A percentile compares a stretch with the other conserved stretches of the same genome.
These are phyloP conservation scores for Coemansia sp. DNA, from an alignment of 192 early-diverging fungal species.

Conservation along the genomic window DNA sequence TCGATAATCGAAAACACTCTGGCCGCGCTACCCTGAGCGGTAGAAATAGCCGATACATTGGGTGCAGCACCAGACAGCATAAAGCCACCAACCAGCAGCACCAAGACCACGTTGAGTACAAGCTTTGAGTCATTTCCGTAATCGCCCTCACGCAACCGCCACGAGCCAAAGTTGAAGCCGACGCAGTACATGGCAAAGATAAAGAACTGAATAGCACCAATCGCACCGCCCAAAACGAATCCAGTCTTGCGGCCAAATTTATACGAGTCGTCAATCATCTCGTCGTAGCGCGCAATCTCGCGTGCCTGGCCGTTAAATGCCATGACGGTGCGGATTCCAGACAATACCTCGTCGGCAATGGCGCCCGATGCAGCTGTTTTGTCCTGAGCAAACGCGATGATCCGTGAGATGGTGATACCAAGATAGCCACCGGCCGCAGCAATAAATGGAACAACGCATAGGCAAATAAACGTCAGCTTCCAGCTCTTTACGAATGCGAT, in stretches of 20 bases:
- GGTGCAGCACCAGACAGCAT: conserved; percentile 55
- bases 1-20: conserved; percentile 82
- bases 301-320: conserved; percentile 81
- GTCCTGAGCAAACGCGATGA: conserved; percentile 56
- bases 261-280: conserved; percentile 66
- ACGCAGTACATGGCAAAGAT: conserved; percentile 76
- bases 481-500: conserved; percentile 78
- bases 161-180: conserved; percentile 77
- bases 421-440: conserved; percentile 55
- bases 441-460: conserved; percentile 74
- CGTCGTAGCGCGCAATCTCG: conserved; percentile 63
- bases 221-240: conserved; percentile 59
- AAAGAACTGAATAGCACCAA: conserved; percentile 70
- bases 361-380: conserved; percentile 80
- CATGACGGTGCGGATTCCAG: conserved; percentile 78
- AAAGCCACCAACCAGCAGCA: conserved; percentile 80
- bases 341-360: conserved; percentile 81
- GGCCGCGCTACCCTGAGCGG: conserved; percentile 75
- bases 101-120: conserved; percentile 28
- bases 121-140: too few species aligned
- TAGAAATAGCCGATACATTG: conserved; percentile 68
- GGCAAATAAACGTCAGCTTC: conserved; percentile 78
- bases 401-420: conserved; percentile 52
- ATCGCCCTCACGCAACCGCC: conserved; percentile 51
- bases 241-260: conserved; percentile 63